Base-by-base conservation (phyloP, 2,329 filamentous ascomycete genomes). In the Ophiocordyceps sinensis region DNA sequence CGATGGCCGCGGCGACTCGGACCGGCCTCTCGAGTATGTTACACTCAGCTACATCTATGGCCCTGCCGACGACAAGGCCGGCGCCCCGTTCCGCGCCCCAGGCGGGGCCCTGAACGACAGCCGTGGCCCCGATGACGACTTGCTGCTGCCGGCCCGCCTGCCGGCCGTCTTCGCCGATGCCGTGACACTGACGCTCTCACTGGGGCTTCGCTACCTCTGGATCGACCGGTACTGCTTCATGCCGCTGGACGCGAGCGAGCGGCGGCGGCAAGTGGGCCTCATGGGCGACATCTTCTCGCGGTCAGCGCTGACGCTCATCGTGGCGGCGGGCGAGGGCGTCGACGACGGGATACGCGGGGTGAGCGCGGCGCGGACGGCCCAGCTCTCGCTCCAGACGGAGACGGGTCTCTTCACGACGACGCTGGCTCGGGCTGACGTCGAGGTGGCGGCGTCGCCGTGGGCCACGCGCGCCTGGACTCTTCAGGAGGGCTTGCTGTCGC, bases 131-230 rank as follows among this genome's bases (percentile, higher is more conserved):
- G 43, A 42, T 29, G 36, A 44, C 38, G 38, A 36, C 15, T 15
- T 6, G 21, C 12, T 13, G 10, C 38, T 59, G 3, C 56, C 59
- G 5, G 43, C 48, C 19, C 36, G 42, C 15, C 40, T 61, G 2
- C 56, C 58, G 10, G 45, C 49, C 15, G 42, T 62, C 10, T 50
- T 63, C 30, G 42, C 48, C 6, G 61, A 64, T 42, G 57, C 61
- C 13, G 52, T 63, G 36, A 41, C 50, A 2, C 45, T 61, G 5
- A 56, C 58, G 13, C 45, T 39, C 28, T 47, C 49, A 15, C 50
- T 64, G 23, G 61, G 58, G 6, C 58, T 54, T 13, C 57, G 51
- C 19, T 63, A 62, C 45, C 49, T 64, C 29, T 64, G 60, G 59
- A 52, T 63, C 8, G 59, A 64, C 39, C 54, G 51, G 11, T 60